Evolutionary conservation across 1,284 basidiomycete species (phyloP).

Genomic region (Cryptococcus jaspeensis): DNA sequence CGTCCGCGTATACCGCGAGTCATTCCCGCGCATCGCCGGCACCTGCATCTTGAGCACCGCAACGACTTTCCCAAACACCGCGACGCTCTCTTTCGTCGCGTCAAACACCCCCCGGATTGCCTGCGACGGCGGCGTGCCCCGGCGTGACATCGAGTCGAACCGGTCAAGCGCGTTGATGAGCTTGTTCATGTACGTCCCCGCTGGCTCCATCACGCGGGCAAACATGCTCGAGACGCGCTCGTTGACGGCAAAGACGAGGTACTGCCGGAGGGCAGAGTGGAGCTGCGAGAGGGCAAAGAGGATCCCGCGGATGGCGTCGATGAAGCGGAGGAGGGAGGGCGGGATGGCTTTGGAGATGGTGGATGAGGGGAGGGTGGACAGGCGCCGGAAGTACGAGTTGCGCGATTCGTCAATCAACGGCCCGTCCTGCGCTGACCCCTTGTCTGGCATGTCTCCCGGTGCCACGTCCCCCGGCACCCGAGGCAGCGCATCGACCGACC

Average conservation of each 20-base stretch:
- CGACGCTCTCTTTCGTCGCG: constrained; percentile 79
- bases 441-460: constrained; percentile 5
- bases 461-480: constrained; percentile 12
- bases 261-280: constrained; percentile 84
- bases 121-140: constrained; percentile 59
- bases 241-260: constrained; percentile 79
- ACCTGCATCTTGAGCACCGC: constrained; percentile 79
- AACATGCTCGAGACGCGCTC: constrained; percentile 81
- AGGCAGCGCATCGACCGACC: constrained; percentile 31
- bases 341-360: constrained; percentile 71
- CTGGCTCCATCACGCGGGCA: constrained; percentile 79
- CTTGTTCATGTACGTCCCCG: constrained; percentile 74
- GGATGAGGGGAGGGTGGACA: constrained; percentile 69
- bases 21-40: constrained; percentile 62
- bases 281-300: constrained; percentile 92
- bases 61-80: constrained; percentile 82
- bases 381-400: constrained; percentile 88
- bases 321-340: constrained; percentile 66
- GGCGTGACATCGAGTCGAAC: constrained; percentile 80
- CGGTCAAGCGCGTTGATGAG: constrained; percentile 87
- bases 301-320: constrained; percentile 87
- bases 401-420: constrained; percentile 67
- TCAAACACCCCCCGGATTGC: constrained; percentile 79
- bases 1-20: constrained; percentile 83
- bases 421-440: constrained; percentile 26